Evolutionary conservation across 208 protist species (phyloP), one percentile per base, ranked within the genome.

Genomic region (Acanthamoeba lenticulata): DNA sequence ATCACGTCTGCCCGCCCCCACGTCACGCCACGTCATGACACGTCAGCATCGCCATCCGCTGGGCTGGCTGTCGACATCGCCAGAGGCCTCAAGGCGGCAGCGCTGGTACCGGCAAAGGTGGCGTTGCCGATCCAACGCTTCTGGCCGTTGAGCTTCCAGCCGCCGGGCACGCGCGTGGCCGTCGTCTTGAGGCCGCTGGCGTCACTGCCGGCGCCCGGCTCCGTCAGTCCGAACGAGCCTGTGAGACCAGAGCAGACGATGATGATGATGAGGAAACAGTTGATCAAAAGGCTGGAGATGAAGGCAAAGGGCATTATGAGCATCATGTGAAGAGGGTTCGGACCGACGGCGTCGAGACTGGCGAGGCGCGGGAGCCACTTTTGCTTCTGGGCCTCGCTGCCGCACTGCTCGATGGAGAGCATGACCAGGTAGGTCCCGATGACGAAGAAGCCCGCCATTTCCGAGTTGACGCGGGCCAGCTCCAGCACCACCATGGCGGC

Each of bases 111-210:
- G 65, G 94, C 94, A 49, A 95, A 67, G 44, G 94, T 92, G 42
- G 94, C 94, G 83, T 94, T 95, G 21, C 94, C 94, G 81, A 95
- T 95, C 94, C 94, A 95, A 13, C 89, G 15, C 32, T 95, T 95
- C 45, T 95, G 65, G 34, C 94, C 94, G 83, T 94, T 95, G 6
- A 95, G 42, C 13, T 27, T 65, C 94, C 94, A 95, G n/a, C 69
- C 57, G 19, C 90, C 94, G 21, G 62, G 5, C 1, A 92, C 42
- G 45, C 83, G 29, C 36, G 40, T 94, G 17, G 94, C 94, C 19
- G 69, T 57, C 67, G 90, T 94, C 7, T 94, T 24, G n/a, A 95
- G 38, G 15, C 90, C 88, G 13, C 81, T 44, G 4, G 94, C 94
- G 65, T 95, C 94, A 29, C 42, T 72, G 7, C 94, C 94, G 15